phyloP scores from a whole-genome alignment of 148 eudicot species.

The Tetragonia tetragonoides region DNA sequence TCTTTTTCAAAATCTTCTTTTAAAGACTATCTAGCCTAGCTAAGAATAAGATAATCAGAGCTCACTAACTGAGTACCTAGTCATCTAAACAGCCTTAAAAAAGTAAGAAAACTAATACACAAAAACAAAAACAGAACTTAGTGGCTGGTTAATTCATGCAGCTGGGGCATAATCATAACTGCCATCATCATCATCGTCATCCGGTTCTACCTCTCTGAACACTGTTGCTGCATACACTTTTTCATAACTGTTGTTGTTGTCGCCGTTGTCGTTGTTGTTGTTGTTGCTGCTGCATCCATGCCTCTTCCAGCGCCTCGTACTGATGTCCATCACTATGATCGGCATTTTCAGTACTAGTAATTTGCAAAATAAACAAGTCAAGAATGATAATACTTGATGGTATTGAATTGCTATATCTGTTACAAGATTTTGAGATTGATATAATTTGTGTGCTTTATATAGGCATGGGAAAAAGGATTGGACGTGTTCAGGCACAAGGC shows the following conservation, averaged over 20 bases:
- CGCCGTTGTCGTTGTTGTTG: neutral
- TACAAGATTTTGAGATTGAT: too few species aligned
- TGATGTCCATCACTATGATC: neutral
- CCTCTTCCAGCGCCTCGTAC: neutral
- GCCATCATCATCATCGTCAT: slow-evolving; percentile 4
- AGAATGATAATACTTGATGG: too few species aligned
- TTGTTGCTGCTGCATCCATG: neutral
- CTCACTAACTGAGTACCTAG: too few species aligned
- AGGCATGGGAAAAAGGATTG: neutral
- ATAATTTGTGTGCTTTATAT: neutral
- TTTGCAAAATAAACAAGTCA: neutral
- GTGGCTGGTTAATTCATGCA: neutral
- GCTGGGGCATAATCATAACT: slow-evolving; percentile 6
- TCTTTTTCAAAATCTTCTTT: too few species aligned
- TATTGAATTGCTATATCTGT: too few species aligned
- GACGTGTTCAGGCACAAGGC: neutral
- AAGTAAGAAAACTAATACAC: too few species aligned
- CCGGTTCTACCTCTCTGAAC: neutral
- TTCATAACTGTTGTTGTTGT: neutral
- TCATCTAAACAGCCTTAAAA: too few species aligned
- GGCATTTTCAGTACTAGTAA: neutral
- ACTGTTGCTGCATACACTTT: neutral
- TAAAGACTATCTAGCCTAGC: too few species aligned
- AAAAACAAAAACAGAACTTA: neutral
- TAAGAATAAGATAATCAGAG: too few species aligned